These are phyloP conservation scores for Porogramme epimiltina DNA, from an alignment of 1,284 basidiomycete genomes.

Conservation along the genomic window DNA sequence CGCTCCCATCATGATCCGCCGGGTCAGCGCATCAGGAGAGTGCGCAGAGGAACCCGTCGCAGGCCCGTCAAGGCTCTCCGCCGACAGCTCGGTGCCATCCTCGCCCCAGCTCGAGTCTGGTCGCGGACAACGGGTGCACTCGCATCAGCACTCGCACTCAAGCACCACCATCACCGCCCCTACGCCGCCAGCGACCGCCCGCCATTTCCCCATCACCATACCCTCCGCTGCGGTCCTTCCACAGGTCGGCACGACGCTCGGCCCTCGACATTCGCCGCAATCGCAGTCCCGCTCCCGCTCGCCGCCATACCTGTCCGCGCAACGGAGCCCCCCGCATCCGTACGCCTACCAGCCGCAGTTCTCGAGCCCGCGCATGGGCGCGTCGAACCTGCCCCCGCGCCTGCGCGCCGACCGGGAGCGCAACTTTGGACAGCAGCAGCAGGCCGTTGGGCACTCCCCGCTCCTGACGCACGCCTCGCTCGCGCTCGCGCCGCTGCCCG, in stretches of 20 bases:
- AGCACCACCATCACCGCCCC: slow-evolving; percentile 37
- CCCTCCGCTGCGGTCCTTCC: slow-evolving; percentile 1
- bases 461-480: neutral
- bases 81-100: slow-evolving; percentile 4
- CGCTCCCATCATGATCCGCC: slow-evolving; percentile 18
- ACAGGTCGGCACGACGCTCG: slow-evolving; percentile 13
- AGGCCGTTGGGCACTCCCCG: neutral
- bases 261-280: slow-evolving; percentile 13
- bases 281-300: slow-evolving; percentile 25
- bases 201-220: slow-evolving; percentile 12
- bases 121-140: slow-evolving; percentile 9
- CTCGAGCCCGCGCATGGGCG: slow-evolving; percentile 12
- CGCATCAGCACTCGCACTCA: slow-evolving; percentile 36
- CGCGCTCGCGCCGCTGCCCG: neutral
- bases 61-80: slow-evolving; percentile 15
- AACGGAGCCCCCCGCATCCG: slow-evolving; percentile 11
- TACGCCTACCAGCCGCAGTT: slow-evolving; percentile 12
- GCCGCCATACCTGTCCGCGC: slow-evolving; percentile 16
- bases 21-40: slow-evolving; percentile 7
- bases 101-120: slow-evolving; percentile 2
- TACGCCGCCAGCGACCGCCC: slow-evolving; percentile 32
- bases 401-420: slow-evolving; percentile 19
- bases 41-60: slow-evolving; percentile 11
- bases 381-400: slow-evolving; percentile 18
- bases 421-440: neutral